Percentiles rank a stretch among this genome's conserved stretches.
phyloP scores from a whole-genome alignment of 2,329 filamentous ascomycete genomes.

The Neopestalotiopsis clavispora region DNA sequence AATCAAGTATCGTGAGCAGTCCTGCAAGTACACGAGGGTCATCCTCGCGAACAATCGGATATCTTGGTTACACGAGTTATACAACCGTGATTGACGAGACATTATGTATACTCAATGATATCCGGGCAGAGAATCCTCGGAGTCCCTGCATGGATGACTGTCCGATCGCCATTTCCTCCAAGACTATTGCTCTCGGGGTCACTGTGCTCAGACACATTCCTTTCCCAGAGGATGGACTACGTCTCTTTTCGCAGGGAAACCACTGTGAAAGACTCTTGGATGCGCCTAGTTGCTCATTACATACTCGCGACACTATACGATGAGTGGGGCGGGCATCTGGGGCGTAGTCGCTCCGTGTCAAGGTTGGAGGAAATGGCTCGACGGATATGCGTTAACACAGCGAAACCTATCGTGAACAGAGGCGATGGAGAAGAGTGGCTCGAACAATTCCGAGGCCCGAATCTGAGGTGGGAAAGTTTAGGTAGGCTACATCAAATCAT shows the following conservation, averaged over 20 bases:
- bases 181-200: constrained; percentile 11
- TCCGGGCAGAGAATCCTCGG: neutral
- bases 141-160: neutral
- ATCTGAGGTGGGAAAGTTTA: constrained; percentile 16
- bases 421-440: constrained; percentile 3
- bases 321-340: constrained; percentile 7
- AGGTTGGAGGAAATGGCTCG: constrained; percentile 15
- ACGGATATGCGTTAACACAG: constrained; percentile 12
- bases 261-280: neutral
- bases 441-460: constrained; percentile 13
- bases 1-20: constrained; percentile 14
- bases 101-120: constrained; percentile 8
- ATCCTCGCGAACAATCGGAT: constrained; percentile 24
- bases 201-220: constrained; percentile 12
- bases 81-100: constrained; percentile 16
- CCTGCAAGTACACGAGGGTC: constrained; percentile 22
- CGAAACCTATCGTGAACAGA: neutral
- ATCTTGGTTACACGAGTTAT: constrained; percentile 7
- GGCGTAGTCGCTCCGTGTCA: neutral
- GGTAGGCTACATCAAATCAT: neutral
- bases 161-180: constrained; percentile 10
- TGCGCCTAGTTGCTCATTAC: neutral
- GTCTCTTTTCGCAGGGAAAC: constrained; percentile 4
- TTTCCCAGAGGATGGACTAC: neutral
- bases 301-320: constrained; percentile 5